Percentiles rank a stretch among this genome's conserved stretches.
Evolutionary conservation across 352 stramenopile species (phyloP).

Genomic region (Plasmopara halstedii): DNA sequence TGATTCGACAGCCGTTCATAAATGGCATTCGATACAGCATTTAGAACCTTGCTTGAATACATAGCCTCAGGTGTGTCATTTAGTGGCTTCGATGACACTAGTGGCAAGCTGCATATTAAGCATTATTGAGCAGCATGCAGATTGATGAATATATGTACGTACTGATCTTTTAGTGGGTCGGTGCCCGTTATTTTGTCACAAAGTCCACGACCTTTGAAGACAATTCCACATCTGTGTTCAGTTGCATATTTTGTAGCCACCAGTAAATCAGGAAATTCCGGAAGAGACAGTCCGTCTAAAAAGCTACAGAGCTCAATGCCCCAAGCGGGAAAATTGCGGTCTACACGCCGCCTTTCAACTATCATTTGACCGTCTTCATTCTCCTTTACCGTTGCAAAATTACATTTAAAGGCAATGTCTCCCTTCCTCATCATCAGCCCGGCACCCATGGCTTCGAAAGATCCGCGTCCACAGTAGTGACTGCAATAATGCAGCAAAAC

Average conservation of each 20-base stretch:
- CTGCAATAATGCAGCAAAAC: conserved; percentile 18
- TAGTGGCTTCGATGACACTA: conserved; percentile 49
- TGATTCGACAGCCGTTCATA: conserved; percentile 53
- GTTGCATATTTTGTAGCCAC: conserved; percentile 83
- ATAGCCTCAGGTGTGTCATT: conserved; percentile 54
- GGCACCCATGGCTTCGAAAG: conserved; percentile 84
- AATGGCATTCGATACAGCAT: conserved; percentile 66
- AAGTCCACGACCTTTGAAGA: conserved; percentile 73
- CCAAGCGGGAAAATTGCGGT: conserved; percentile 79
- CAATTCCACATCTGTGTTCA: conserved; percentile 80
- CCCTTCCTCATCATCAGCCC: conserved; percentile 77
- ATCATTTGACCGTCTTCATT: conserved; percentile 59
- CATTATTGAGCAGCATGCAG: not conserved
- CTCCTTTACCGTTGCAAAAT: conserved; percentile 73
- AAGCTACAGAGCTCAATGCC: conserved; percentile 79
- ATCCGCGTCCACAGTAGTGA: conserved; percentile 77
- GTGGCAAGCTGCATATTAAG: conserved; percentile 40
- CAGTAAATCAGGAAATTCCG: conserved; percentile 51
- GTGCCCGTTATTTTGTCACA: conserved; percentile 84
- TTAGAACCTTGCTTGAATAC: conserved; percentile 79
- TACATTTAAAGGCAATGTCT: conserved; percentile 86
- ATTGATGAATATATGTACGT: conserved; percentile 10
- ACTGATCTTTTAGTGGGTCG: conserved; percentile 85
- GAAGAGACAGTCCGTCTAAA: conserved; percentile 49
- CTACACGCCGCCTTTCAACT: conserved; percentile 64